These are phyloP conservation scores for Lomentospora prolificans DNA, from an alignment of 2,329 filamentous ascomycete genomes.

Conservation along the genomic window DNA sequence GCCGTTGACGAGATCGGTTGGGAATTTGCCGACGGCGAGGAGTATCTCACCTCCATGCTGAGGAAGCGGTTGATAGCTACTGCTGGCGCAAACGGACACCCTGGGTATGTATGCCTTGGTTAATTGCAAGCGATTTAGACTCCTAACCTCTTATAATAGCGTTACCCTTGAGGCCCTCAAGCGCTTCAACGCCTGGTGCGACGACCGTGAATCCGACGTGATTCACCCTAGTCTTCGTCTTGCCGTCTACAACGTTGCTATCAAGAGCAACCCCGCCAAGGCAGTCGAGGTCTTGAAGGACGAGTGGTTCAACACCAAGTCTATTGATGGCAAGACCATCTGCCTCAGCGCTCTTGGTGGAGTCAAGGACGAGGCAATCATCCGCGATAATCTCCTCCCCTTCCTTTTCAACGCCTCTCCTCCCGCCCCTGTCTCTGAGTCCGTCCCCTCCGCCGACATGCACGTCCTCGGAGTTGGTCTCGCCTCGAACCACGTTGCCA, in stretches of 20 bases:
- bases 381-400: conserved; percentile 55
- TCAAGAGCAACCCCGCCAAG: conserved; percentile 59
- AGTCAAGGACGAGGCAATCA: conserved; percentile 57
- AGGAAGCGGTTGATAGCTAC: conserved; percentile 70
- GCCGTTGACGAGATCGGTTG: conserved; percentile 76
- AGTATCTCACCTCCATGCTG: conserved; percentile 72
- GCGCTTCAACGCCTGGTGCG: conserved; percentile 71
- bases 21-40: conserved; percentile 68
- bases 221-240: conserved; percentile 75
- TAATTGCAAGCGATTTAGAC: background rate
- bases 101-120: conserved; percentile 43
- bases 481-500: conserved; percentile 61
- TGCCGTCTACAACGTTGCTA: conserved; percentile 69
- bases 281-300: conserved; percentile 68
- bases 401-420: conserved; percentile 67
- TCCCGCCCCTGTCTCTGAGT: conserved; percentile 34
- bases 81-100: conserved; percentile 68
- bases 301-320: conserved; percentile 73
- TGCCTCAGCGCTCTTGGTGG: conserved; percentile 67
- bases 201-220: conserved; percentile 54
- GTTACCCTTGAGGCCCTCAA: conserved; percentile 63
- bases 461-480: conserved; percentile 71
- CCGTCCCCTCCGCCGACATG: conserved; percentile 79
- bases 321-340: conserved; percentile 86
- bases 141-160: conserved; percentile 25